Evolutionary conservation across 257 asterid species (phyloP), one percentile per base, ranked within the genome.

Genomic region (Ehretia macrophylla): DNA sequence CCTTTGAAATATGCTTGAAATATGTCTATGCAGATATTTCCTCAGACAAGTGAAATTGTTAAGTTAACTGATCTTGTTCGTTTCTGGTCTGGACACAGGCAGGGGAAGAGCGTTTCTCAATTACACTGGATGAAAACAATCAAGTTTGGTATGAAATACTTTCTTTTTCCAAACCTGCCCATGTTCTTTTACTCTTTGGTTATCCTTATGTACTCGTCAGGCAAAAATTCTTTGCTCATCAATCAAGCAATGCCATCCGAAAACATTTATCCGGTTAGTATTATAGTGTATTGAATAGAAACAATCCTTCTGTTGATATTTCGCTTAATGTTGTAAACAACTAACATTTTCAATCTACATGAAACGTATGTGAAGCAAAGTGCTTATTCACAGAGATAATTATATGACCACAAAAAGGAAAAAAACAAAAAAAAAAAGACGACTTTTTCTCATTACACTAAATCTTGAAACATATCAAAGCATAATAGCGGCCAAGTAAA

Each of bases 31-130:
- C 6, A 6, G 35, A 27, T 27, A 27, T 27, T 27, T 3, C 35
- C 35, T 27, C 6, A 27, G 35, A 27, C 35, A 1, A 27, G 35
- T 27, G 6, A 27, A 27, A 27, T 27, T 27, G 35, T 27, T n/a
- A 38, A 17, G 18, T 55, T 58, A 54, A 22, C 32, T 10, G 47
- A 22, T 53, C 23, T 55, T 58, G 58, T 66, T 17, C 44, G 55
- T 58, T 14, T 62, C 72, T 68, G 68, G 58, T 54, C n/a, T 50
- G 58, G 13, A 23, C 17, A 56, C 87, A 90, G 97, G 97, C 94
- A 14, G 99, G 99, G 62, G 99, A 93, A 80, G 99, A 93, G 63
- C 82, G 96, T 37, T 93, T 93, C 80, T 89, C 99, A 4, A 79
- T 93, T 45, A 77, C 91, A 50, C 73, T 93, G 95, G 99, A 93